Percentiles rank a stretch among this genome's conserved stretches.
phyloP scores from a whole-genome alignment of 2,329 filamentous ascomycete genomes.

The Mycosphaerella sp. region DNA sequence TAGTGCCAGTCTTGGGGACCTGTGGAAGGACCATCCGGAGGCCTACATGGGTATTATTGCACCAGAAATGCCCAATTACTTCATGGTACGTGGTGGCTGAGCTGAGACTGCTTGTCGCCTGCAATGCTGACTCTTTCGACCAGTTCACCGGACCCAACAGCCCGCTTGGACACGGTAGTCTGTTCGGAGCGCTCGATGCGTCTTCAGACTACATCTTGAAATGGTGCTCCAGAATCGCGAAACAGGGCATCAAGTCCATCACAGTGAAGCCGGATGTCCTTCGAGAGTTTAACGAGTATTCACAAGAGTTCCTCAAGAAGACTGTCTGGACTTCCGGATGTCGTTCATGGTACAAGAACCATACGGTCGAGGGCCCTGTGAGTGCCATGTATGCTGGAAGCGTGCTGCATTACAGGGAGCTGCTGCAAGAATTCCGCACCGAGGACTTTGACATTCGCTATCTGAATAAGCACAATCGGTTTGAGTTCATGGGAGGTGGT shows the following conservation, averaged over 20 bases:
- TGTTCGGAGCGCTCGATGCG: conserved; percentile 9
- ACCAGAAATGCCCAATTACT: conserved; percentile 29
- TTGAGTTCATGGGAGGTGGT: conserved; percentile 14
- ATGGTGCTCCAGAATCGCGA: conserved; percentile 18
- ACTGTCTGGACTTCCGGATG: conserved; percentile 48
- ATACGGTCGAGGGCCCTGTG: conserved; percentile 35
- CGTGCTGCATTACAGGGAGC: conserved; percentile 11
- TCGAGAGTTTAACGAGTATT: conserved; percentile 45
- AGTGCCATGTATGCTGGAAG: conserved; percentile 17
- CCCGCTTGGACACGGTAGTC: conserved; percentile 12
- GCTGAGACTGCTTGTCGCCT: not conserved
- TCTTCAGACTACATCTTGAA: conserved; percentile 14
- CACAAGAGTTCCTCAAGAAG: conserved; percentile 44
- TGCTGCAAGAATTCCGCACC: conserved; percentile 11
- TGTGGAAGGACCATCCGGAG: conserved; percentile 22
- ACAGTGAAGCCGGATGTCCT: conserved; percentile 42
- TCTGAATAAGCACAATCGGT: conserved; percentile 11
- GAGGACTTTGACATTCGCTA: conserved; percentile 14
- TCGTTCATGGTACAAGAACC: conserved; percentile 51
- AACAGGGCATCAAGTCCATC: conserved; percentile 33
- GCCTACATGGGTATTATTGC: conserved; percentile 24
- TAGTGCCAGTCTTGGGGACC: conserved; percentile 17
- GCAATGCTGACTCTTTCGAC: too few relatives aligned
- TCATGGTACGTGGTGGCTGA: conserved; percentile 5
- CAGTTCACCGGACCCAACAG: conserved; percentile 13